Conservation (phyloP, 371 early-diverging fungal genomes). For the Mucor saturninus region DNA sequence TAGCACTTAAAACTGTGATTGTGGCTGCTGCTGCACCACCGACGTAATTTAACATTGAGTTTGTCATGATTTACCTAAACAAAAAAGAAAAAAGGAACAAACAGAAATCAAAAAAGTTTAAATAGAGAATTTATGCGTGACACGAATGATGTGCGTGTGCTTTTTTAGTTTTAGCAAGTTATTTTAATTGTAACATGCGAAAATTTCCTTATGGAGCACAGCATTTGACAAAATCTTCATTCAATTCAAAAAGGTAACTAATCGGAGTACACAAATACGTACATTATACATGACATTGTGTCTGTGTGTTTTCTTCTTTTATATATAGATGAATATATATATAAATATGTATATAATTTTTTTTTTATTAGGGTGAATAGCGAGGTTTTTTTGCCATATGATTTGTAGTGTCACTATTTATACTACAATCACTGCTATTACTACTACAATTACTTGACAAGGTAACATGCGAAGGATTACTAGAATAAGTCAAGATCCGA, state of each 20-base stretch:
- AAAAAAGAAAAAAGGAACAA: neutral
- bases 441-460: constrained; percentile 1
- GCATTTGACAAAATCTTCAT: neutral
- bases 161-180: too few species aligned
- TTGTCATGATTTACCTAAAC: constrained; percentile 16
- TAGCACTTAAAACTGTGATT: constrained; percentile 22
- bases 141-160: neutral
- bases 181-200: too few species aligned
- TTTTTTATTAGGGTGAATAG: neutral
- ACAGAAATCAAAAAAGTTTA: neutral
- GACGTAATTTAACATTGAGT: constrained; percentile 19
- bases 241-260: neutral
- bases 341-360: too few species aligned
- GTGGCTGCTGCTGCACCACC: constrained; percentile 38
- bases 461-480: constrained; percentile 1
- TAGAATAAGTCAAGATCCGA: constrained; percentile 1
- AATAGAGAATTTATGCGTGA: neutral
- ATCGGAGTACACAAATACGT: too few species aligned
- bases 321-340: too few species aligned
- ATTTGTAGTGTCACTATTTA: constrained; percentile 1
- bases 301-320: too few species aligned
- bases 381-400: constrained; percentile 1
- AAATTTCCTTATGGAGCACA: neutral
- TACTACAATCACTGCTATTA: constrained; percentile 1
- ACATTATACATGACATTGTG: neutral